Conservation (phyloP, 192 early-diverging fungal genomes). For the Entomortierella parvispora region DNA sequence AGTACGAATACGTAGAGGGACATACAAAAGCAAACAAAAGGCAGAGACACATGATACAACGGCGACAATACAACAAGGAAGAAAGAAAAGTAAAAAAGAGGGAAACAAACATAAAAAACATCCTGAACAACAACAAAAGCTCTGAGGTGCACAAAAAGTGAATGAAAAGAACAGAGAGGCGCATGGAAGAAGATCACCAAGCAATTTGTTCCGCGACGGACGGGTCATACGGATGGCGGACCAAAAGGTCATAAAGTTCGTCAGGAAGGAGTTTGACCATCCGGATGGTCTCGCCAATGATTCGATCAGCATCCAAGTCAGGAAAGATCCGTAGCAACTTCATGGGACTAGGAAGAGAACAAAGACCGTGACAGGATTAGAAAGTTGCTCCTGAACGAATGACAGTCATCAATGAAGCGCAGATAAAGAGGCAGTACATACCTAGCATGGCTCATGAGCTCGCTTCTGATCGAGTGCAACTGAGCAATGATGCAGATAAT, state of each 20-base stretch:
- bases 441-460: slow-evolving; percentile 78
- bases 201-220: slow-evolving; percentile 56
- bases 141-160: neutral
- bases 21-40: neutral
- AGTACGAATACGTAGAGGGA: too few species aligned
- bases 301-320: slow-evolving; percentile 65
- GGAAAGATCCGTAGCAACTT: slow-evolving; percentile 76
- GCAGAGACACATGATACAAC: neutral
- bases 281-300: slow-evolving; percentile 65
- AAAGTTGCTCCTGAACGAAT: neutral
- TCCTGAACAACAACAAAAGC: neutral
- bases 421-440: slow-evolving; percentile 21
- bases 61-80: neutral
- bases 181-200: slow-evolving; percentile 2
- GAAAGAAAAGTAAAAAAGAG: neutral
- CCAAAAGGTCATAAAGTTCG: slow-evolving; percentile 78
- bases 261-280: slow-evolving; percentile 71
- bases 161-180: neutral
- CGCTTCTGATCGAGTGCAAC: slow-evolving; percentile 77
- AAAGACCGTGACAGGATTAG: neutral
- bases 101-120: neutral
- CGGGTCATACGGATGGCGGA: slow-evolving; percentile 81
- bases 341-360: slow-evolving; percentile 64
- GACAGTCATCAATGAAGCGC: neutral
- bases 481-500: slow-evolving; percentile 91